Percentiles rank a stretch among this genome's conserved stretches.
These are phyloP conservation scores for Ilex aquifolium DNA, from an alignment of 257 asterid species.

Conservation along the genomic window DNA sequence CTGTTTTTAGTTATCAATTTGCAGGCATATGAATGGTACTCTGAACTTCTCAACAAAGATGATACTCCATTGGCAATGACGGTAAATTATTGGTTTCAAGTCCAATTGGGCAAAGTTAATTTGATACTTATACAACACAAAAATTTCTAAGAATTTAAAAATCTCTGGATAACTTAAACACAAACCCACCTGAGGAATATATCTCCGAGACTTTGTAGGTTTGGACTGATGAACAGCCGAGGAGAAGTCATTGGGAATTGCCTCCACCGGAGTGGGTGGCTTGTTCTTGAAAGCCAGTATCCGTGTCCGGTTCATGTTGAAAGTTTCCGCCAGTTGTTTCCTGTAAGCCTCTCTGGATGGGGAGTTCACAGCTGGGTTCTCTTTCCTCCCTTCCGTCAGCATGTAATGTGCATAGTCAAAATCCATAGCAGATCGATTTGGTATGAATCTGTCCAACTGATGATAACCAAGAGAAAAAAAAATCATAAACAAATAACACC, in stretches of 20 bases:
- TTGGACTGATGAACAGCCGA: conserved; percentile 47
- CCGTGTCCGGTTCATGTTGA: conserved; percentile 82
- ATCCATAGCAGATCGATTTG: conserved; percentile 95
- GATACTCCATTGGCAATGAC: too few relatives aligned
- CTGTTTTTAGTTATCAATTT: too few relatives aligned
- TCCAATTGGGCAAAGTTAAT: too few relatives aligned
- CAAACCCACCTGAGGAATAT: conserved; percentile 78
- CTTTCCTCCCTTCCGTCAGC: conserved; percentile 77
- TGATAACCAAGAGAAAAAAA: conserved; percentile 13
- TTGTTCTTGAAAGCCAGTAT: conserved; percentile 89
- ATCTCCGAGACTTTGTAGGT: conserved; percentile 56
- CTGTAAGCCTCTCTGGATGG: conserved; percentile 83
- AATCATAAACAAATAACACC: background rate
- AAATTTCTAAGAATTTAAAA: too few relatives aligned
- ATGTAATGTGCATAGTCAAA: conserved; percentile 80
- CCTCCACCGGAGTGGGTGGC: conserved; percentile 63
- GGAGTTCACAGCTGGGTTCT: conserved; percentile 55
- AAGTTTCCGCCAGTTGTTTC: conserved; percentile 77
- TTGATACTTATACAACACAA: too few relatives aligned
- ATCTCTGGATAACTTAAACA: too few relatives aligned
- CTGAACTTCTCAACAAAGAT: too few relatives aligned
- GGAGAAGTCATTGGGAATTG: conserved; percentile 43
- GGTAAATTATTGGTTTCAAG: too few relatives aligned
- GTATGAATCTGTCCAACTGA: conserved; percentile 96
- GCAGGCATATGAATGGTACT: too few relatives aligned